Evolutionary conservation across 495 filamentous ascomycete species (phyloP).

Genomic region (Glarea lozoyensis): DNA sequence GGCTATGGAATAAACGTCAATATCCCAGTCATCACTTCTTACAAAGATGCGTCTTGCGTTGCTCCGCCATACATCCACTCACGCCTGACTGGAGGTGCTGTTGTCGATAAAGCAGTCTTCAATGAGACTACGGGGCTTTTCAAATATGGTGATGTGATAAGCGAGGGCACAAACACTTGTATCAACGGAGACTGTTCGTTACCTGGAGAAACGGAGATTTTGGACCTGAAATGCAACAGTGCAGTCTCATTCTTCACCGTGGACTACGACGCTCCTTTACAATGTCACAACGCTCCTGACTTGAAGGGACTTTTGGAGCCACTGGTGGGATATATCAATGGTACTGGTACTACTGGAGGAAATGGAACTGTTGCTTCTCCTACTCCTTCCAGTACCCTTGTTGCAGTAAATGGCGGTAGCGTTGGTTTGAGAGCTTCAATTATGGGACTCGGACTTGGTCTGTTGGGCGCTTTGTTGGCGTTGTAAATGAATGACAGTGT

Average conservation of each 20-base stretch:
- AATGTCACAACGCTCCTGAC: not conserved
- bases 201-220: slow-evolving; percentile 24
- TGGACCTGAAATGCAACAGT: slow-evolving; percentile 18
- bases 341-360: not conserved
- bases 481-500: too few relatives aligned
- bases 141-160: slow-evolving; percentile 7
- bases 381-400: not conserved
- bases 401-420: not conserved
- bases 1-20: slow-evolving; percentile 33
- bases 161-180: slow-evolving; percentile 19
- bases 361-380: not conserved
- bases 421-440: too few relatives aligned
- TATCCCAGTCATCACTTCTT: slow-evolving; percentile 24
- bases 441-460: too few relatives aligned
- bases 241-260: slow-evolving; percentile 29
- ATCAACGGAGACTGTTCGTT: slow-evolving; percentile 28
- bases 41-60: slow-evolving; percentile 20
- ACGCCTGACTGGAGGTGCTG: slow-evolving; percentile 21
- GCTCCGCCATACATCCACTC: slow-evolving; percentile 29
- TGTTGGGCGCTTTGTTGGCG: too few relatives aligned
- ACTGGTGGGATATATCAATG: slow-evolving; percentile 5
- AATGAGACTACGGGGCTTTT: slow-evolving; percentile 27
- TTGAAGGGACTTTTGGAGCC: not conserved
- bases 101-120: slow-evolving; percentile 19
- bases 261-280: slow-evolving; percentile 26